These are phyloP conservation scores for Cladosporium colombiae DNA, from an alignment of 2,329 filamentous ascomycete genomes.

Conservation along the genomic window DNA sequence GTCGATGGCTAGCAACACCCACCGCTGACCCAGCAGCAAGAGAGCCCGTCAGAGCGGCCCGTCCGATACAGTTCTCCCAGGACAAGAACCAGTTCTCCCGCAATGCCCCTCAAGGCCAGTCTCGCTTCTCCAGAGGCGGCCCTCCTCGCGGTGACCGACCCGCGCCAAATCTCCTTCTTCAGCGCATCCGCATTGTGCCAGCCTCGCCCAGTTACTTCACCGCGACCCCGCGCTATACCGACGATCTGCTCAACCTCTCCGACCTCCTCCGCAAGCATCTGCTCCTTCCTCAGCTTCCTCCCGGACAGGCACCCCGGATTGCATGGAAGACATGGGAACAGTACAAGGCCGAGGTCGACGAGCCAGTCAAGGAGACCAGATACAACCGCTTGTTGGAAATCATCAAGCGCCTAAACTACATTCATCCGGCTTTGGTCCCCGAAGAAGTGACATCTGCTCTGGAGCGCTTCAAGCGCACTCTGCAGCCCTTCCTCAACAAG, in stretches of 20 bases:
- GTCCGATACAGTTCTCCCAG: constrained; percentile 32
- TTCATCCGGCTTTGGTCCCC: constrained; percentile 77
- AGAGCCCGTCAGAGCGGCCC: constrained; percentile 32
- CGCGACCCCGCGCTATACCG: constrained; percentile 79
- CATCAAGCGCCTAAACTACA: constrained; percentile 78
- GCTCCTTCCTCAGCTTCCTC: constrained; percentile 67
- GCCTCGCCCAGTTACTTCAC: constrained; percentile 94
- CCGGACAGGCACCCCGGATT: constrained; percentile 68
- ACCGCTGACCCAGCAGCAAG: constrained; percentile 20
- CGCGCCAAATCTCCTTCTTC: constrained; percentile 29
- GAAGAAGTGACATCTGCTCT: constrained; percentile 66
- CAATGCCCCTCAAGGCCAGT: not conserved
- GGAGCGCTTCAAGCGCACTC: constrained; percentile 69
- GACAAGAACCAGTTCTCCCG: constrained; percentile 30
- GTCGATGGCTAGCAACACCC: constrained; percentile 33
- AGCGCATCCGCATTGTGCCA: constrained; percentile 69
- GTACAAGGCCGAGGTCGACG: constrained; percentile 70
- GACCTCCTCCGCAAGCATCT: constrained; percentile 71
- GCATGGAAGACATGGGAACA: constrained; percentile 80
- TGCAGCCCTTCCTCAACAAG: constrained; percentile 68
- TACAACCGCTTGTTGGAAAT: constrained; percentile 76
- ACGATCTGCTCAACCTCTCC: constrained; percentile 74
- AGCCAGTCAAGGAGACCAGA: constrained; percentile 72
- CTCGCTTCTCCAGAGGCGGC: constrained; percentile 4
- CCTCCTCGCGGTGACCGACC: not conserved